Evolutionary conservation across 2,329 filamentous ascomycete genomes (phyloP).

Genomic region (Pseudogymnoascus sp.): DNA sequence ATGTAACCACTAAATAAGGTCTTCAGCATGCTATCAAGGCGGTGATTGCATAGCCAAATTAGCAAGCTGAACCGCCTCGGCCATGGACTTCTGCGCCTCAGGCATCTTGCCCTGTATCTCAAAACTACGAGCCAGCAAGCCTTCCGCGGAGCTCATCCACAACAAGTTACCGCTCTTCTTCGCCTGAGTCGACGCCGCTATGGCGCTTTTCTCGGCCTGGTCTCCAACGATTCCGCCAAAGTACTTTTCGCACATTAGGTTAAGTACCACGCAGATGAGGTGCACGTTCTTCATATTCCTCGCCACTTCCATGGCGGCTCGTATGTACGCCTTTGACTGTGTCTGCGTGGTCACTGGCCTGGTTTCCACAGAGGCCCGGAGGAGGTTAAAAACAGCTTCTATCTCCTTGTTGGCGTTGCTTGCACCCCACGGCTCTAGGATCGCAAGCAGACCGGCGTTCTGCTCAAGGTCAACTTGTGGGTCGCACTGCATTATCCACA

Average conservation of each 20-base stretch:
- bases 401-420: slow-evolving; percentile 67
- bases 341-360: slow-evolving; percentile 58
- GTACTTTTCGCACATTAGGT: slow-evolving; percentile 73
- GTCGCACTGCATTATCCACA: slow-evolving; percentile 63
- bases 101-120: slow-evolving; percentile 59
- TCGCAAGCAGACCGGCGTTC: slow-evolving; percentile 53
- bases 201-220: slow-evolving; percentile 67
- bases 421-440: slow-evolving; percentile 58
- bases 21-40: not conserved
- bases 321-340: slow-evolving; percentile 69
- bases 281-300: slow-evolving; percentile 65
- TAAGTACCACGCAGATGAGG: slow-evolving; percentile 73
- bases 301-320: slow-evolving; percentile 60
- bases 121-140: slow-evolving; percentile 66
- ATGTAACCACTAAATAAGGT: slow-evolving; percentile 11
- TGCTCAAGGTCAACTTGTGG: slow-evolving; percentile 47
- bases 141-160: slow-evolving; percentile 74
- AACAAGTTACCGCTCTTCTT: slow-evolving; percentile 60
- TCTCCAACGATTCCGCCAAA: slow-evolving; percentile 53
- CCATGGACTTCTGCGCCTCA: slow-evolving; percentile 39
- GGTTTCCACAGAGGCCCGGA: slow-evolving; percentile 58
- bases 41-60: slow-evolving; percentile 17
- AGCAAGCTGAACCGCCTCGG: slow-evolving; percentile 33
- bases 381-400: slow-evolving; percentile 65
- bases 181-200: slow-evolving; percentile 59